A percentile compares a stretch with the other conserved stretches of the same genome.
Evolutionary conservation across 768 basidiomycete species (phyloP).

Genomic region (Trametes villosa): DNA sequence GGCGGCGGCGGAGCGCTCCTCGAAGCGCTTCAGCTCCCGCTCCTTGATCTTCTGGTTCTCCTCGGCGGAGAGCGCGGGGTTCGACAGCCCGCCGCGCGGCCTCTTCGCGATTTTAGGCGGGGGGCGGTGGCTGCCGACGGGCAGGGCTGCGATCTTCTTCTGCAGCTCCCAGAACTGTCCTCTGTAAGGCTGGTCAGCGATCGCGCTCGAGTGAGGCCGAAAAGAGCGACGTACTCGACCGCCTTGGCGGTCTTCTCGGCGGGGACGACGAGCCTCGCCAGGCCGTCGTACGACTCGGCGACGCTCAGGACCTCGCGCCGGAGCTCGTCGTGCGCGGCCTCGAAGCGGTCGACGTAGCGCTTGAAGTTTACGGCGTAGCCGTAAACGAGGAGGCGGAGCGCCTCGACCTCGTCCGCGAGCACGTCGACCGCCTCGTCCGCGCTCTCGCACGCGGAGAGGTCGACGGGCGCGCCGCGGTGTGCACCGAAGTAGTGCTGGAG

Average conservation of each 20-base stretch:
- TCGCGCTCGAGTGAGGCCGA: not conserved
- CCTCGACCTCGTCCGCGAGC: slow-evolving; percentile 19
- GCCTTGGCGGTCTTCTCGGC: not conserved
- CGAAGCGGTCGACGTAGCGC: slow-evolving; percentile 17
- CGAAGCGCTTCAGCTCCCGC: not conserved
- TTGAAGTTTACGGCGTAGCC: slow-evolving; percentile 18
- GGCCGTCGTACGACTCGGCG: slow-evolving; percentile 1
- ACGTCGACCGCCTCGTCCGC: slow-evolving; percentile 19
- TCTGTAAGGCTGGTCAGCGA: not conserved
- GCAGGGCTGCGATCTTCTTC: not conserved
- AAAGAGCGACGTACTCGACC: not conserved
- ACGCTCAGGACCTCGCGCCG: not conserved
- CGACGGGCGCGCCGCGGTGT: not conserved
- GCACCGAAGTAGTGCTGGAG: slow-evolving; percentile 16
- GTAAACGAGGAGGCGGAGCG: slow-evolving; percentile 11
- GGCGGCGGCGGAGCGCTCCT: not conserved
- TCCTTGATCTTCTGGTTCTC: not conserved
- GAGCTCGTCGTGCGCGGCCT: not conserved
- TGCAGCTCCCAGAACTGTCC: not conserved
- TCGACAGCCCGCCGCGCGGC: not conserved
- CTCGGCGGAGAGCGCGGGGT: slow-evolving; percentile 1
- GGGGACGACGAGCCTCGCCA: not conserved
- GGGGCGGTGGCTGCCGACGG: not conserved
- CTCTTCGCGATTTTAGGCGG: not conserved
- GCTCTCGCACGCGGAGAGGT: slow-evolving; percentile 7